Evolutionary conservation across 805 yeast genomes (phyloP), one percentile per base, ranked within the genome.

Genomic region (Barnettozyma populi): DNA sequence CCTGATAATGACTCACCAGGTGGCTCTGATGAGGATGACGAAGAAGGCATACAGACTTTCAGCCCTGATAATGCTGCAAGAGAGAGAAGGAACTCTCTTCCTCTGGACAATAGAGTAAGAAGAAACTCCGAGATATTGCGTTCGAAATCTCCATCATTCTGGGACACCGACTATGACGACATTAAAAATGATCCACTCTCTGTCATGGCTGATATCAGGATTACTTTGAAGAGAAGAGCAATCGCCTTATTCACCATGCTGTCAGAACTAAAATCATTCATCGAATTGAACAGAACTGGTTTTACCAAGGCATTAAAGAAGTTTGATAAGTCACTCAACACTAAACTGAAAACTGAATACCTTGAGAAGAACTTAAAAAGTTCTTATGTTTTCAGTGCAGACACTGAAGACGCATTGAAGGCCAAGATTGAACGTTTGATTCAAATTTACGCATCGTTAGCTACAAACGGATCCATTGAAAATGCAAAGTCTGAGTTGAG

Each of bases 281-380:
- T 86, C 44, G 96, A 90, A 59, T 72, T 94, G 54, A 92, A 92
- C 71, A 77, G 75, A 54, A 87, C 95, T 21, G 98, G 97, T 2
- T 87, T 92, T 65, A 77, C 86, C 44, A 92, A 92, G 67, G 90
- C 92, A 37, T 74, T 90, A 55, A 92, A 92, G 65, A 92, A 92
- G 67, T 94, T 88, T 64, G 97, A 94, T 67, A 92, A 92, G 64
- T 81, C 87, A 10, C 70, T 88, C 54, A 76, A 78, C 49, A 78
- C 86, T 35, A 64, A 76, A 24, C 69, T 86, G 36, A 82, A 82
- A 57, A 69, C 68, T n/a, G 72, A 70, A 24, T 89, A 86, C 60
- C 67, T 86, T 59, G 61, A 67, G 14, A 65, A 67, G 5, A 48
- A 53, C 41, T 65, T 84, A 27, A 71, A 75, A 2, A 52, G 60